Evolutionary conservation across 371 early-diverging fungal genomes (phyloP).

Genomic region (Chytridium lagenaria): DNA sequence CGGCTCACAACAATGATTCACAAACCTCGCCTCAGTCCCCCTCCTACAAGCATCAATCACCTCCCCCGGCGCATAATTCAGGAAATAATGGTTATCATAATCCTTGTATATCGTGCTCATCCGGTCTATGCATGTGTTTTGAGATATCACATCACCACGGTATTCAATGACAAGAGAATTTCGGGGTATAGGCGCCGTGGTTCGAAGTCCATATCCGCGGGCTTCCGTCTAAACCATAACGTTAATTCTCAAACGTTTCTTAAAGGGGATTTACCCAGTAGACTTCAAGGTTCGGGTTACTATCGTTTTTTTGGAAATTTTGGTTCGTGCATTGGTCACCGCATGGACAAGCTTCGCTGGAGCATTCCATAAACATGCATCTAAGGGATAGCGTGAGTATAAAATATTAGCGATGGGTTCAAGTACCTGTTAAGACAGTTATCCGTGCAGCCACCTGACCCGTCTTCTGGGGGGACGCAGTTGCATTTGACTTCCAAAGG

Average conservation of each 20-base stretch:
- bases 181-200: slow-evolving; percentile 61
- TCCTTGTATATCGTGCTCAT: slow-evolving; percentile 75
- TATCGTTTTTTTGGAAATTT: slow-evolving; percentile 68
- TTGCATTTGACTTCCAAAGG: slow-evolving; percentile 63
- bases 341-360: slow-evolving; percentile 70
- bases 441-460: slow-evolving; percentile 69
- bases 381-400: slow-evolving; percentile 31
- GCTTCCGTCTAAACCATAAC: slow-evolving; percentile 41
- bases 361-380: slow-evolving; percentile 78
- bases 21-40: slow-evolving; percentile 79
- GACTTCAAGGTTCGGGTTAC: slow-evolving; percentile 65
- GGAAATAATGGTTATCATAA: slow-evolving; percentile 78
- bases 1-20: slow-evolving; percentile 86
- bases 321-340: slow-evolving; percentile 78
- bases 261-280: slow-evolving; percentile 58
- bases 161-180: slow-evolving; percentile 83
- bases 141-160: slow-evolving; percentile 85
- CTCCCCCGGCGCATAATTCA: slow-evolving; percentile 76
- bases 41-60: slow-evolving; percentile 79
- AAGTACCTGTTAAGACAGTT: slow-evolving; percentile 75
- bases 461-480: slow-evolving; percentile 63
- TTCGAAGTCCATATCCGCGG: slow-evolving; percentile 83
- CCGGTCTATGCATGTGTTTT: slow-evolving; percentile 68
- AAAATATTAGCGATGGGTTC: not conserved
- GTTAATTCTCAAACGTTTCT: slow-evolving; percentile 4